Percentiles rank a stretch among this genome's conserved stretches.
Conservation (phyloP, 306 rosid species). For the Cyclanthera cordifolia region DNA sequence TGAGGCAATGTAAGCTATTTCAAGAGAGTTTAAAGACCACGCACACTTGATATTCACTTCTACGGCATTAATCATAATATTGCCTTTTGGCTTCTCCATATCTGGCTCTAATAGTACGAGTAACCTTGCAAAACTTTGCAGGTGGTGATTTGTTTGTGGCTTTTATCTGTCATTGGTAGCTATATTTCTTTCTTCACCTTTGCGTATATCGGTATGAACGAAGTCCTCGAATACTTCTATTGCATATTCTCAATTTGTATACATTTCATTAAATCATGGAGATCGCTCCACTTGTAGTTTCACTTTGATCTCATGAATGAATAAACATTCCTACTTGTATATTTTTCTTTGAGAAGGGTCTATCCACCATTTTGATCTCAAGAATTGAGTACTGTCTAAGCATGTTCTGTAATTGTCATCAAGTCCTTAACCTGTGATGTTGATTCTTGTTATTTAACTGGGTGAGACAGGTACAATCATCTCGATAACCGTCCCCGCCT, state of each 20-base stretch:
- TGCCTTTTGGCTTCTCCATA: background rate
- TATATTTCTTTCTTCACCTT: constrained; percentile 63
- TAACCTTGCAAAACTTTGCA: constrained; percentile 27
- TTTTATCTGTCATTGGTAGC: constrained; percentile 71
- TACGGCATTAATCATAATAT: background rate
- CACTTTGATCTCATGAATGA: background rate
- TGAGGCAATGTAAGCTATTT: background rate
- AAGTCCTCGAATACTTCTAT: constrained; percentile 1
- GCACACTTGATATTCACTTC: too few relatives aligned
- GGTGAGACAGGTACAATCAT: constrained; percentile 51
- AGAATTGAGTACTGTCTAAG: background rate
- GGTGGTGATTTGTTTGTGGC: constrained; percentile 80
- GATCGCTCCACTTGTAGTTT: background rate
- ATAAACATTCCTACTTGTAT: background rate
- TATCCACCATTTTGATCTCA: background rate
- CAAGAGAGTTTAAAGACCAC: background rate
- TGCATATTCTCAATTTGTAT: background rate
- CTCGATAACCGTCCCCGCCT: constrained; percentile 57
- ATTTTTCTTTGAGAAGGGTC: background rate
- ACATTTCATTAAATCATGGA: background rate
- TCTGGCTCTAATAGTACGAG: background rate
- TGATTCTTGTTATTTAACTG: constrained; percentile 3
- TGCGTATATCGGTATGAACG: constrained; percentile 56
- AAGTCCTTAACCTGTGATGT: background rate
- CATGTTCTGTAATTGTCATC: background rate